Evolutionary conservation across 805 yeast genomes (phyloP).

Genomic region (Saccharomyces mikatae): DNA sequence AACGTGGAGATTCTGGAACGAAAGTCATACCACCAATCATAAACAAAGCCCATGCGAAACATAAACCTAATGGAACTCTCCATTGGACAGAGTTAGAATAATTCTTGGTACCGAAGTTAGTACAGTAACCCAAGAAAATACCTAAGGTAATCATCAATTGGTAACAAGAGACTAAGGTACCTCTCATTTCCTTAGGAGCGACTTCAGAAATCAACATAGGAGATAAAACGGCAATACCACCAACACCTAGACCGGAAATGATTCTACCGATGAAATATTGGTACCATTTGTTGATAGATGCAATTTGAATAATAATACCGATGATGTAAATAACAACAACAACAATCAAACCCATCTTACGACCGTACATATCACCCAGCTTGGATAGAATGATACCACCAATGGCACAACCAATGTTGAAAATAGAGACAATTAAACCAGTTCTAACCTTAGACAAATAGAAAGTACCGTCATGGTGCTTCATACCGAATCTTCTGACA

Average conservation of each 20-base stretch:
- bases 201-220: slow-evolving; percentile 57
- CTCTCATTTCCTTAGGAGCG: slow-evolving; percentile 45
- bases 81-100: slow-evolving; percentile 47
- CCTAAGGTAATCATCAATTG: slow-evolving; percentile 70
- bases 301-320: slow-evolving; percentile 62
- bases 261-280: slow-evolving; percentile 66
- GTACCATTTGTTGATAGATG: slow-evolving; percentile 51
- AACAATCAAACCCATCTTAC: slow-evolving; percentile 54
- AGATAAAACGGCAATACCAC: slow-evolving; percentile 65
- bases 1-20: slow-evolving; percentile 76
- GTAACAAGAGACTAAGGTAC: slow-evolving; percentile 63
- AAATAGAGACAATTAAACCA: slow-evolving; percentile 51
- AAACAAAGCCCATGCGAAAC: slow-evolving; percentile 42
- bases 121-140: slow-evolving; percentile 71
- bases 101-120: slow-evolving; percentile 50
- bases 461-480: slow-evolving; percentile 22
- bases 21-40: slow-evolving; percentile 36
- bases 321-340: slow-evolving; percentile 57
- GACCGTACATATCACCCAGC: slow-evolving; percentile 55
- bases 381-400: slow-evolving; percentile 59
- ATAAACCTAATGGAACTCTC: slow-evolving; percentile 66
- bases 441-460: slow-evolving; percentile 46
- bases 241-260: slow-evolving; percentile 69
- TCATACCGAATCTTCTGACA: slow-evolving; percentile 45
- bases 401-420: slow-evolving; percentile 69